Percentiles rank a stretch among this genome's conserved stretches.
Evolutionary conservation across 331 rosid species (phyloP).

Genomic region (Prunus yedoensis): DNA sequence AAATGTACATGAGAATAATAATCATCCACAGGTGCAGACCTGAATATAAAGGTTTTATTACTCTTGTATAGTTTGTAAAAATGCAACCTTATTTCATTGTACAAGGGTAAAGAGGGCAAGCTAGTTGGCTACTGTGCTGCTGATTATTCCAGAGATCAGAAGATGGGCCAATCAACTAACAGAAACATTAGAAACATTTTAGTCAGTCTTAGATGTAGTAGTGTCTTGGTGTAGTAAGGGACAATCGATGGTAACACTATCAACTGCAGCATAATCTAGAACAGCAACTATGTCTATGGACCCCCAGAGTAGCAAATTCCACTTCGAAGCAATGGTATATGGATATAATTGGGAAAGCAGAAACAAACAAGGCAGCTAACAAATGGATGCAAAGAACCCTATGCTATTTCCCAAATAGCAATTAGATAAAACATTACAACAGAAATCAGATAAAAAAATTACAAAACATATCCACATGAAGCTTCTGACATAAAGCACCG

Average conservation of each 20-base stretch:
- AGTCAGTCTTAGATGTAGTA: not conserved
- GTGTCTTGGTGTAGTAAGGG: not conserved
- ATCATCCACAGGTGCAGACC: not conserved
- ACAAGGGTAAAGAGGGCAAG: not conserved
- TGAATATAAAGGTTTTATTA: not conserved
- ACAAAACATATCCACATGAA: not conserved
- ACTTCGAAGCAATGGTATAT: not conserved
- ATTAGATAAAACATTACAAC: not conserved
- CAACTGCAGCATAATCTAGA: not conserved
- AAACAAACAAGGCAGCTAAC: not conserved
- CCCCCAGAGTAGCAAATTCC: not conserved
- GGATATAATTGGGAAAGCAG: not conserved
- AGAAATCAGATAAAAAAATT: not conserved
- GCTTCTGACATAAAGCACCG: not conserved
- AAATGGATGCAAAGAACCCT: constrained; percentile 1
- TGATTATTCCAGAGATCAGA: not conserved
- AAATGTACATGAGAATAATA: not conserved
- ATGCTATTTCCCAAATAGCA: not conserved
- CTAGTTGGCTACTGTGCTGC: not conserved
- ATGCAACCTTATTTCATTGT: not conserved
- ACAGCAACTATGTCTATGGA: not conserved
- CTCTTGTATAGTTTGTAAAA: not conserved
- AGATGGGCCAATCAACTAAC: not conserved
- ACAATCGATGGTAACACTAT: constrained; percentile 3
- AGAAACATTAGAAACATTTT: not conserved